phyloP scores from a whole-genome alignment of 345 rosid genomes.

The Linum lewisii region DNA sequence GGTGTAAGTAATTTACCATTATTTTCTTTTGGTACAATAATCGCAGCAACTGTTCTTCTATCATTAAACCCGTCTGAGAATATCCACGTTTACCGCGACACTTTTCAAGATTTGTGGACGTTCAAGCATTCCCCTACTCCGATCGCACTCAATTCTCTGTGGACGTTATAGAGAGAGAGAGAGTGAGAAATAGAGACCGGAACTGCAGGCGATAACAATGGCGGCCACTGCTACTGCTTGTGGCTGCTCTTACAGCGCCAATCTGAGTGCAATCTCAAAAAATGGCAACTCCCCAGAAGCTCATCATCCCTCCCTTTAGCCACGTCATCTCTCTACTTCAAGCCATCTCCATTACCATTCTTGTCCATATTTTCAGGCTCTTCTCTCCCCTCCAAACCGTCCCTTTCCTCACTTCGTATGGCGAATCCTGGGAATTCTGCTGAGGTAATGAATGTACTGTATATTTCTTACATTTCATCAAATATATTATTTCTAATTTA shows the following conservation, averaged over 20 bases:
- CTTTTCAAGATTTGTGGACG: no score
- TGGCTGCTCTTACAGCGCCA: slow-evolving; percentile 1
- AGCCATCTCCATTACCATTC: slow-evolving; percentile 8
- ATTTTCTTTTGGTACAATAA: no score
- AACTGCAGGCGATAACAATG: not conserved
- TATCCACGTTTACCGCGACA: no score
- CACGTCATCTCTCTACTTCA: no score
- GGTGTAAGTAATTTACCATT: no score
- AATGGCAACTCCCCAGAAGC: slow-evolving; percentile 10
- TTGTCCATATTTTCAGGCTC: not conserved
- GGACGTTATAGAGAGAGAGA: not conserved
- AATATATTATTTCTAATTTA: not conserved
- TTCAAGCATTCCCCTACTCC: no score
- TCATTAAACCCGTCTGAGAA: no score
- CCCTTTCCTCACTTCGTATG: not conserved
- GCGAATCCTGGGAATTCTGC: slow-evolving; percentile 1
- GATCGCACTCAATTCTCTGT: no score
- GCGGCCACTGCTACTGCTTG: slow-evolving; percentile 4
- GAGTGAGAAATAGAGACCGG: no score
- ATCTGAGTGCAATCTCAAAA: not conserved
- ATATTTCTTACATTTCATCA: no score
- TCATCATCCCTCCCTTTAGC: slow-evolving; percentile 4
- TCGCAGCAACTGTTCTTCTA: no score
- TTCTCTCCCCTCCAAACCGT: not conserved
- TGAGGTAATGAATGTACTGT: slow-evolving; percentile 11